phyloP scores from a whole-genome alignment of 2,329 filamentous ascomycete genomes.

The Microsporum audouinii region DNA sequence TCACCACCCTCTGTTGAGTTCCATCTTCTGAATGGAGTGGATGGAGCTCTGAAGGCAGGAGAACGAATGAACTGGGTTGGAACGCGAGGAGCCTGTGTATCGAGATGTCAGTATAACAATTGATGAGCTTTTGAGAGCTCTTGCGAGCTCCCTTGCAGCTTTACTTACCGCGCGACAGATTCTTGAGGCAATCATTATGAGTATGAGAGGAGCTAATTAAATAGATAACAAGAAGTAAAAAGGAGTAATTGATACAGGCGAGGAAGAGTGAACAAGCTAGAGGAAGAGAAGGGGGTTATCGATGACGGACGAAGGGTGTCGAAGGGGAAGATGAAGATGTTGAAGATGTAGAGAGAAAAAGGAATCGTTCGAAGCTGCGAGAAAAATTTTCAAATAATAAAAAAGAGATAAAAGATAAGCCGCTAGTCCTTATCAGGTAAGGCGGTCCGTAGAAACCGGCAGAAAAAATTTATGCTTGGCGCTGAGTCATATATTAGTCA shows the following conservation, averaged over 20 bases:
- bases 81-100: constrained; percentile 63
- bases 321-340: constrained; percentile 23
- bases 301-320: neutral
- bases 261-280: constrained; percentile 11
- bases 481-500: neutral
- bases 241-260: constrained; percentile 22
- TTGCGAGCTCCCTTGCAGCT: constrained; percentile 5
- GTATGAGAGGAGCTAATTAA: constrained; percentile 19
- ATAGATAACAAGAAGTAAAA: constrained; percentile 20
- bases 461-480: neutral
- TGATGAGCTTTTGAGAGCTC: neutral
- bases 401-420: neutral
- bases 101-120: neutral
- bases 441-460: constrained; percentile 7
- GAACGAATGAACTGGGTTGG: constrained; percentile 56
- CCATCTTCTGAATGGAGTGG: constrained; percentile 56
- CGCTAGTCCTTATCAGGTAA: constrained; percentile 6
- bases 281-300: constrained; percentile 17
- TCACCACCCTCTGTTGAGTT: constrained; percentile 44
- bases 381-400: constrained; percentile 12
- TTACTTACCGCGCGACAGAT: constrained; percentile 60
- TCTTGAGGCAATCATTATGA: constrained; percentile 61
- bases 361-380: constrained; percentile 10
- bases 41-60: constrained; percentile 56
- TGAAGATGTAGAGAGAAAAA: constrained; percentile 23